phyloP scores from a whole-genome alignment of 2,329 filamentous ascomycete genomes.

The Lachnellula hyalina region DNA sequence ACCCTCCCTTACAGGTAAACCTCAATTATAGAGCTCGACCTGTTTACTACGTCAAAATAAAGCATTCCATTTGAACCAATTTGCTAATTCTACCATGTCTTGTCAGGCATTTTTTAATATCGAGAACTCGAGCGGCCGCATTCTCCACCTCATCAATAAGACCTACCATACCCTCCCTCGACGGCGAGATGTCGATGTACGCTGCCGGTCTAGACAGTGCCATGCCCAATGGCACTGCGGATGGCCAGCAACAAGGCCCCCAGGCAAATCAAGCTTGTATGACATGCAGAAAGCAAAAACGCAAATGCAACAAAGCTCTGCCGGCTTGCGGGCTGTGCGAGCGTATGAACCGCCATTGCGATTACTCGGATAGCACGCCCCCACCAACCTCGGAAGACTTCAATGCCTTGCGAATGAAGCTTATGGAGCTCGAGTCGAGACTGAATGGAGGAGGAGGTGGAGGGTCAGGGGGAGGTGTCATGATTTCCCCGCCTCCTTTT shows the following conservation, averaged over 20 bases:
- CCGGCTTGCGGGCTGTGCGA: slow-evolving; percentile 44
- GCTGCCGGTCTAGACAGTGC: not conserved
- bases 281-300: slow-evolving; percentile 44
- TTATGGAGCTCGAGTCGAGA: slow-evolving; percentile 36
- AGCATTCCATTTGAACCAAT: not conserved
- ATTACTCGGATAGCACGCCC: slow-evolving; percentile 35
- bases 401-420: slow-evolving; percentile 33
- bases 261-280: slow-evolving; percentile 39
- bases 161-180: not conserved
- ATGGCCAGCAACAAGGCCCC: slow-evolving; percentile 7
- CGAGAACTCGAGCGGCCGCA: not conserved
- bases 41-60: not conserved
- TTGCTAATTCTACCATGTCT: not conserved
- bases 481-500: slow-evolving; percentile 21
- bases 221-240: slow-evolving; percentile 5
- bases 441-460: slow-evolving; percentile 28
- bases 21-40: not conserved
- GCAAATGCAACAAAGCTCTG: slow-evolving; percentile 46
- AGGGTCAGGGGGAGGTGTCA: not conserved
- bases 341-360: slow-evolving; percentile 38
- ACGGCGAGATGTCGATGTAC: slow-evolving; percentile 15
- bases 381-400: slow-evolving; percentile 38
- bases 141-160: not conserved
- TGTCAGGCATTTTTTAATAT: not conserved
- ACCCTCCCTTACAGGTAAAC: not conserved